Base-by-base conservation (phyloP, 805 yeast species). In the Teunomyces tritomae region DNA sequence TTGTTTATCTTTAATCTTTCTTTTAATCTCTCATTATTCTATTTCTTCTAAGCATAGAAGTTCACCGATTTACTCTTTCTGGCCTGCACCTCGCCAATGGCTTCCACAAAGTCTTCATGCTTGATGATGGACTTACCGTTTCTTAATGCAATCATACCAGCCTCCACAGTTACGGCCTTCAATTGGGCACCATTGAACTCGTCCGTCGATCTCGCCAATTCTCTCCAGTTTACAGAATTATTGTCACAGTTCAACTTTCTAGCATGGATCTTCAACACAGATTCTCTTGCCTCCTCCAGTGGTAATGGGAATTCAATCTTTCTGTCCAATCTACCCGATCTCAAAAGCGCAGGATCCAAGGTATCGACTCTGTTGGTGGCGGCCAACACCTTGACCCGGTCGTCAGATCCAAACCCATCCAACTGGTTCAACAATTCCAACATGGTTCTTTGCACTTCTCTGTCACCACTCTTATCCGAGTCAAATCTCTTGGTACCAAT, bases 361-460 rank as follows among this genome's bases (percentile, higher is more conserved):
- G 99, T 94, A 65, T 94, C 99, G n/a, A 97, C 96, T 76, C 99
- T 85, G 68, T 94, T 94, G 2, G 99, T 94, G 36, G 99, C 99
- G 10, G 98, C 98, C 55, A 94, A 78, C 39, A 94, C 98, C 70
- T 94, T 94, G 48, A 94, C 99, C 55, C 97, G 78, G 64, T 94
- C 99, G 70, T 94, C 98, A 20, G 96, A 87, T 28, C 95, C 96
- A 64, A 94, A 94, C 43, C 99, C 99, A 73, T 94, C 99, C 69
- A 73, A 67, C 57, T 73, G 78, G 57, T 73, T 73, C 52, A 73
- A 71, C 52, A 73, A 64, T 58, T 73, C 78, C 74, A 73, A 73
- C 78, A 73, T 73, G 45, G 78, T 73, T 63, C 78, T 63, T 54
- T 73, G 78, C 8, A 73, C 77, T 57, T 73, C 78, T 52, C 76